Base-by-base conservation (phyloP, 768 basidiomycete species). In the Arthromyces matolae region DNA sequence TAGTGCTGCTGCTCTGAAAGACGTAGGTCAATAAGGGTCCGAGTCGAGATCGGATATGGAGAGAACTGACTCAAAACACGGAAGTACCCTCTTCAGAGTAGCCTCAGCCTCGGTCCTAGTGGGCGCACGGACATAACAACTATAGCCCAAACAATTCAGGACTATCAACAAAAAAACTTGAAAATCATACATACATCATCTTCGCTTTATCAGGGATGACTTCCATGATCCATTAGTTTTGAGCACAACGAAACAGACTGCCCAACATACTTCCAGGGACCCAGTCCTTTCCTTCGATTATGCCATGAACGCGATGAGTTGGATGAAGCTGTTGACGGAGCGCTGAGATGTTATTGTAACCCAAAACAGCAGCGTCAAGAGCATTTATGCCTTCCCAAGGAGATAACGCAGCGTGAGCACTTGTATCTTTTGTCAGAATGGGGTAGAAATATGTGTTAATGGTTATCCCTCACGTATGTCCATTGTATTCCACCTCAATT, bases 301-400 rank as follows among this genome's bases (percentile, higher is more conserved):
- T 77, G 0, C 89, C 89, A 57, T 94, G 90, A 3, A 90, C 78
- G 31, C 90, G 82, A 53, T 85, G 80, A 0, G 82, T 81, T 0
- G 92, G 88, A 44, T 77, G 74, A 13, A 90, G 72, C 57, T 93
- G 92, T 63, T 94, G 92, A 13, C 92, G 80, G 22, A 93, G 72
- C 6, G 82, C 80, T 0, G 87, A 82, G 22, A 93, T 81, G 43
- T 83, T 86, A 40, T 78, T 85, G 60, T 93, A 93, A 3, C 86
- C 85, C 3, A 90, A 72, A 4, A 92, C 85, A n/a, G 89, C 89
- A 0, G 92, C 92, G 59, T 94, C 91, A 10, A 92, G 65, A 1
- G 90, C 84, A 53, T 93, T 92, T 50, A 72, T 75, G 1, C 89
- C 90, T 62, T 91, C 86, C 89, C 90, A 92, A 19, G 89, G 90